Conservation (phyloP, 1,284 basidiomycete genomes). For the Anthracocystis panici-leucophaei region DNA sequence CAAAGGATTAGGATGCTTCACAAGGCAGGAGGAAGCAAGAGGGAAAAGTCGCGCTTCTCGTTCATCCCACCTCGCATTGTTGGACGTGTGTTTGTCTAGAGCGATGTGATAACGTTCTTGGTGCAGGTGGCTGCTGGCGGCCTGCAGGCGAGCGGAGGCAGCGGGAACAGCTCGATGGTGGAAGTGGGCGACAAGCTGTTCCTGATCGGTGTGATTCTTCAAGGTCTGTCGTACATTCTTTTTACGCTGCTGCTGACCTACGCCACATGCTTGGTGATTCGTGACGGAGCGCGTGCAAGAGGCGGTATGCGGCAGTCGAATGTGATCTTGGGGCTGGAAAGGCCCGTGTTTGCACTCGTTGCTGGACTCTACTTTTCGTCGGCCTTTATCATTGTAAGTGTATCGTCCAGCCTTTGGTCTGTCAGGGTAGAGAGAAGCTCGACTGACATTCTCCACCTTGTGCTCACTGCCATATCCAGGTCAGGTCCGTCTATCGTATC, state of each 20-base stretch:
- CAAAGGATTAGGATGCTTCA: slow-evolving; percentile 36
- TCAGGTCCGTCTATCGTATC: slow-evolving; percentile 55
- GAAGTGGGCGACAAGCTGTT: slow-evolving; percentile 53
- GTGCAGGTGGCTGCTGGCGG: slow-evolving; percentile 56
- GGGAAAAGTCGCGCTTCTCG: slow-evolving; percentile 39
- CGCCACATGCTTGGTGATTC: slow-evolving; percentile 27
- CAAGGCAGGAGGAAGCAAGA: slow-evolving; percentile 36
- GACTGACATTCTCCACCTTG: not conserved
- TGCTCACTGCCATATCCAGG: slow-evolving; percentile 4
- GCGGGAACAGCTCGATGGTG: slow-evolving; percentile 21
- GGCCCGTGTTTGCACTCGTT: slow-evolving; percentile 28
- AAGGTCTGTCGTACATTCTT: slow-evolving; percentile 52
- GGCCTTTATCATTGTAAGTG: slow-evolving; percentile 40
- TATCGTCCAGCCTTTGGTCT: not conserved
- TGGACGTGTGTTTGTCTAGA: slow-evolving; percentile 60
- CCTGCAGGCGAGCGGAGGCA: slow-evolving; percentile 38
- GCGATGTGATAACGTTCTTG: slow-evolving; percentile 62
- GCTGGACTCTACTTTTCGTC: slow-evolving; percentile 35
- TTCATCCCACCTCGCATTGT: slow-evolving; percentile 55
- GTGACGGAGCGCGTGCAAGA: slow-evolving; percentile 12
- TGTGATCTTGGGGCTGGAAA: slow-evolving; percentile 29
- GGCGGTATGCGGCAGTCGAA: not conserved
- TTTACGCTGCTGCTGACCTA: slow-evolving; percentile 47
- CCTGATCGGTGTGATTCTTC: slow-evolving; percentile 49
- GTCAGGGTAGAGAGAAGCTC: not conserved